Base-by-base conservation (phyloP, 306 rosid genomes). In the Chamaecrista fasciculata region DNA sequence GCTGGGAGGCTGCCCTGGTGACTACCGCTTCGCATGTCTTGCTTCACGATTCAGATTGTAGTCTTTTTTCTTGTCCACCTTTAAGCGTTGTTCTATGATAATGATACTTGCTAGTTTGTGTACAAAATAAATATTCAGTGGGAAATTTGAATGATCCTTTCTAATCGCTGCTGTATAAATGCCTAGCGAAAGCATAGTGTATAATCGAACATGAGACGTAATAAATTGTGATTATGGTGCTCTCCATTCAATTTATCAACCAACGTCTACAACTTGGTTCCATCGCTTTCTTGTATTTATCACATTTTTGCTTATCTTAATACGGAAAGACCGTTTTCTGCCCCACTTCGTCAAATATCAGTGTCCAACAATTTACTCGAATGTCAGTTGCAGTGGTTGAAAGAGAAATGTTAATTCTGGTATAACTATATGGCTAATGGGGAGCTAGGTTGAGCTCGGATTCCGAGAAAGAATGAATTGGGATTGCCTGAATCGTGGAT, bases 51-150 rank as follows among this genome's bases (percentile, higher is more conserved):
- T 29, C 40, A 9, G 24, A 26, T 69, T 42, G 26, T 67, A 26
- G 71, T 28, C 48, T 33, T 15, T 40, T 23, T 61, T n/a, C n/a
- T n/a, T n/a, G n/a, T n/a, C 60, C 42, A 46, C 61, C 70, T 40
- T 47, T 46, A 11, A 67, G 67, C 67, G 78, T 21, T 29, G 53
- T 71, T 18, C 33, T 37, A 26, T 50, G 59, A 29, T 31, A 15
- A n/a, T 73, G 66, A 52, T 71, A 26, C n/a, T 29, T 78, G n/a
- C 46, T 42, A 44, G 31, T 50, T 66, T 23, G 18, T 59, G 78
- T 77, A 66, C 58, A 67, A 70, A 78, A 79, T 78, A 77, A 71
- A 60, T 49, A 57, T 55, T 24, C 12, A 50, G 20, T 57, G 43
- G 36, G 33, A 25, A 29, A n/a, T 57, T 49, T 28, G 33, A 25